phyloP scores from a whole-genome alignment of 768 basidiomycete genomes.

The Suillus hirtellus region DNA sequence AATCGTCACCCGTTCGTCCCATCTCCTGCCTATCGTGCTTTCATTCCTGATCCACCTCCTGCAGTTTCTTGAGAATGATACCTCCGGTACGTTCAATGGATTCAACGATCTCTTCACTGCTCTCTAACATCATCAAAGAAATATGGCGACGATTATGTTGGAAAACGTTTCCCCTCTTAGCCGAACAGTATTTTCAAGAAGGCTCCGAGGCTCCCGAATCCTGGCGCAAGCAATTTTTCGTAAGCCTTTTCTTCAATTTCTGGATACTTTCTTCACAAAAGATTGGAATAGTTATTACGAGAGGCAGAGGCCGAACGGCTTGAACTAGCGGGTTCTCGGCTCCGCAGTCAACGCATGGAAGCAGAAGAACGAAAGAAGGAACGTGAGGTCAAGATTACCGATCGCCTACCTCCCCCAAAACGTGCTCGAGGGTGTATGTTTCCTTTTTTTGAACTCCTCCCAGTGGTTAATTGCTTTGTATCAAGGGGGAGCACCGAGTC shows the following conservation, averaged over 20 bases:
- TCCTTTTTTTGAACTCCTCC: not conserved
- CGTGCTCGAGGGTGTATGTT: slow-evolving; percentile 42
- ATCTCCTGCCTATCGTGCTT: slow-evolving; percentile 12
- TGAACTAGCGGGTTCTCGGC: slow-evolving; percentile 59
- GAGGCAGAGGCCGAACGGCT: slow-evolving; percentile 63
- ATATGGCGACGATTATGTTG: slow-evolving; percentile 69
- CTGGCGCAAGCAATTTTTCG: slow-evolving; percentile 73
- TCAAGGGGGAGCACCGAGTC: slow-evolving; percentile 40
- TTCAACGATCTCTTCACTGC: not conserved
- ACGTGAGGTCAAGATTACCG: slow-evolving; percentile 73
- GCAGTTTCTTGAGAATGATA: slow-evolving; percentile 56
- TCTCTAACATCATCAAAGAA: slow-evolving; percentile 39
- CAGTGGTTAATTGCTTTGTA: slow-evolving; percentile 13
- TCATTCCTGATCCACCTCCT: slow-evolving; percentile 18
- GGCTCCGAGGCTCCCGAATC: slow-evolving; percentile 50
- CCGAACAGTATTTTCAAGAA: slow-evolving; percentile 45
- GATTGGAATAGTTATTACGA: slow-evolving; percentile 46
- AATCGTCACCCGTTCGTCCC: slow-evolving; percentile 62
- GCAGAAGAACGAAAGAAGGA: slow-evolving; percentile 77
- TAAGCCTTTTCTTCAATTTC: slow-evolving; percentile 35
- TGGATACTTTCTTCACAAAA: slow-evolving; percentile 12
- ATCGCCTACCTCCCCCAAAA: slow-evolving; percentile 65
- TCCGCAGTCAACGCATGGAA: slow-evolving; percentile 67
- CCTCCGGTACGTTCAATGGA: slow-evolving; percentile 44
- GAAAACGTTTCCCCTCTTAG: slow-evolving; percentile 55